Evolutionary conservation across 1,139 yeast genomes (phyloP).

Genomic region (Kodamaea ohmeri): DNA sequence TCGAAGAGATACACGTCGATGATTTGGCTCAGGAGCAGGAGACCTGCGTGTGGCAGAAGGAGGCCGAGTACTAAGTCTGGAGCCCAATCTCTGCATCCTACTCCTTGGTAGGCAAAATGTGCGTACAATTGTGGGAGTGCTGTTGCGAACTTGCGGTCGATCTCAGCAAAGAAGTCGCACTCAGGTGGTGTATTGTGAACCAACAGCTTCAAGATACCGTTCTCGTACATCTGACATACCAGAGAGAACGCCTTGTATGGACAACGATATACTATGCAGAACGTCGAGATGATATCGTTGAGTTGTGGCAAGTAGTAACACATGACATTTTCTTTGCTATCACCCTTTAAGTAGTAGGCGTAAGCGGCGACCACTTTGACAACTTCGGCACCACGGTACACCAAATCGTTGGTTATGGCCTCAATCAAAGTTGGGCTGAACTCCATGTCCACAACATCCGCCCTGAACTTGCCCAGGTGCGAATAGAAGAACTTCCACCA

Average conservation of each 20-base stretch:
- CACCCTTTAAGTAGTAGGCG: slow-evolving; percentile 8
- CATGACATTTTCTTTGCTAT: not conserved
- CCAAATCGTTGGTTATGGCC: slow-evolving; percentile 8
- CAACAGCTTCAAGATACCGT: slow-evolving; percentile 29
- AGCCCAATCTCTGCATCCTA: slow-evolving; percentile 31
- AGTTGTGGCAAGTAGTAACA: slow-evolving; percentile 25
- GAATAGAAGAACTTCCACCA: slow-evolving; percentile 41
- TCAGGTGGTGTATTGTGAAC: slow-evolving; percentile 12
- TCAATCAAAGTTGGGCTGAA: slow-evolving; percentile 1
- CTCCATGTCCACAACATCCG: slow-evolving; percentile 19
- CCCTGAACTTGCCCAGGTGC: slow-evolving; percentile 12
- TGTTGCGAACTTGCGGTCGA: slow-evolving; percentile 44
- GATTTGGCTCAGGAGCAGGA: slow-evolving; percentile 30
- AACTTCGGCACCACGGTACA: slow-evolving; percentile 7
- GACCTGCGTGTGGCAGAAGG: slow-evolving; percentile 23
- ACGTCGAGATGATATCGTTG: slow-evolving; percentile 37
- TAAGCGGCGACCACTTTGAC: slow-evolving; percentile 10
- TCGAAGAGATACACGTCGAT: slow-evolving; percentile 63
- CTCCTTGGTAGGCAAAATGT: slow-evolving; percentile 46
- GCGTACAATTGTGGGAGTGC: slow-evolving; percentile 45
- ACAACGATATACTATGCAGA: slow-evolving; percentile 37
- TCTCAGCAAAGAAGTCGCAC: slow-evolving; percentile 31
- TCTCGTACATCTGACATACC: slow-evolving; percentile 37
- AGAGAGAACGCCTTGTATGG: slow-evolving; percentile 41
- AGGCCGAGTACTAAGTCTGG: slow-evolving; percentile 23